phyloP scores from a whole-genome alignment of 306 rosid species.

The Comarum palustre region DNA sequence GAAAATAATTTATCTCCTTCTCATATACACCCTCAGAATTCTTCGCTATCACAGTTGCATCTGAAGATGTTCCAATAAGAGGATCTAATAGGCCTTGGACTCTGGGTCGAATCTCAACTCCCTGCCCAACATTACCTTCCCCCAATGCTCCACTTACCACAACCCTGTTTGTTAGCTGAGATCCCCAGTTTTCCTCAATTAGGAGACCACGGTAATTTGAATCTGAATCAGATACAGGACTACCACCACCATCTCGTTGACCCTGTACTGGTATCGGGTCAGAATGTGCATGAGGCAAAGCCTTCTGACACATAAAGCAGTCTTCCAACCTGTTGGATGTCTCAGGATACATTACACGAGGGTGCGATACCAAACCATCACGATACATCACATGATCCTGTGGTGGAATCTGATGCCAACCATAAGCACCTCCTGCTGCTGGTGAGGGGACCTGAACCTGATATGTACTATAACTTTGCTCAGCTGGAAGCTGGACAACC shows the following conservation, averaged over 20 bases:
- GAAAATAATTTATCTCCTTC: slow-evolving; percentile 33
- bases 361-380: slow-evolving; percentile 56
- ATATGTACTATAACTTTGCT: slow-evolving; percentile 52
- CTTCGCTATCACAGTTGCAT: slow-evolving; percentile 27
- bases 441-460: slow-evolving; percentile 53
- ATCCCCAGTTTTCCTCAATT: slow-evolving; percentile 42
- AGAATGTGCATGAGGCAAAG: slow-evolving; percentile 82
- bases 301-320: slow-evolving; percentile 69
- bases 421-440: slow-evolving; percentile 46
- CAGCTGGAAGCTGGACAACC: slow-evolving; percentile 64
- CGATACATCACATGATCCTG: slow-evolving; percentile 46
- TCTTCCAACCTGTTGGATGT: slow-evolving; percentile 45
- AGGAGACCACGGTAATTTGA: slow-evolving; percentile 46
- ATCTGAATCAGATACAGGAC: slow-evolving; percentile 44
- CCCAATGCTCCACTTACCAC: slow-evolving; percentile 44
- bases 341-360: slow-evolving; percentile 46
- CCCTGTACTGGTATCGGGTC: slow-evolving; percentile 52
- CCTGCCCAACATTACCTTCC: slow-evolving; percentile 50
- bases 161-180: slow-evolving; percentile 45
- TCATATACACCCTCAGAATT: slow-evolving; percentile 42
- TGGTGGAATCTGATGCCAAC: slow-evolving; percentile 66
- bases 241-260: slow-evolving; percentile 39
- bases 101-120: slow-evolving; percentile 36
- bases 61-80: slow-evolving; percentile 36
- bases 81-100: slow-evolving; percentile 46